Evolutionary conservation across 768 basidiomycete genomes (phyloP).

Genomic region (Termitomyces eurrhizus): DNA sequence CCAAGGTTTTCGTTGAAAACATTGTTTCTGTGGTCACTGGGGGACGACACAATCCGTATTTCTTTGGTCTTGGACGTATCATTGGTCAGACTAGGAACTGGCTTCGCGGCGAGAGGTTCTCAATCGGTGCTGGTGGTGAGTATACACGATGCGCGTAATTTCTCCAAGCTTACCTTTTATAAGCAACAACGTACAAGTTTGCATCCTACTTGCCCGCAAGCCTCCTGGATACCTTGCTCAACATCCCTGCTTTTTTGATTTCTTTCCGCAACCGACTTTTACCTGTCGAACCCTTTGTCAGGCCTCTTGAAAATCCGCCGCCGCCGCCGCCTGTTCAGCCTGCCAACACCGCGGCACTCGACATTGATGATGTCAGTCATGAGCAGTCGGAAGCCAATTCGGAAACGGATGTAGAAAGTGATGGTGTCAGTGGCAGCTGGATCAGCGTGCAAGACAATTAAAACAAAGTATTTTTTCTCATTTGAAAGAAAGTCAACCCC

Average conservation of each 20-base stretch:
- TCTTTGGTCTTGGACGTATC: slow-evolving; percentile 42
- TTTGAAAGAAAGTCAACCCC: neutral
- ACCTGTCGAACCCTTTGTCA: slow-evolving; percentile 42
- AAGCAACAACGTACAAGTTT: slow-evolving; percentile 69
- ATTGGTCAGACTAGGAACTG: slow-evolving; percentile 50
- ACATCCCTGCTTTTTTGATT: slow-evolving; percentile 62
- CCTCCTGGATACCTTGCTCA: slow-evolving; percentile 62
- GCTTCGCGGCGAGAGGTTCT: slow-evolving; percentile 64
- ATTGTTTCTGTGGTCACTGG: slow-evolving; percentile 58
- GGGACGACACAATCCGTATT: slow-evolving; percentile 41
- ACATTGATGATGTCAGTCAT: slow-evolving; percentile 4
- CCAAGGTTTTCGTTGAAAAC: slow-evolving; percentile 53
- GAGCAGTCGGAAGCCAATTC: slow-evolving; percentile 44
- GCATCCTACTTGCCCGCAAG: slow-evolving; percentile 68
- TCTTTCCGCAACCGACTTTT: slow-evolving; percentile 59
- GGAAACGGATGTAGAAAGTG: slow-evolving; percentile 68
- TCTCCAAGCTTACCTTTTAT: slow-evolving; percentile 10
- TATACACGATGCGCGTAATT: slow-evolving; percentile 9
- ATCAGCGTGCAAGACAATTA: slow-evolving; percentile 44
- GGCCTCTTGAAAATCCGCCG: slow-evolving; percentile 15
- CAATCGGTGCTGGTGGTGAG: slow-evolving; percentile 79
- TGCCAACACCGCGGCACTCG: slow-evolving; percentile 12
- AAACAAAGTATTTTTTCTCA: neutral
- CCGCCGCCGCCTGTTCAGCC: slow-evolving; percentile 30
- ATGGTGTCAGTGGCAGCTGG: slow-evolving; percentile 67